These are phyloP conservation scores for Brettanomyces sp. DNA, from an alignment of 805 yeast species.

Conservation along the genomic window DNA sequence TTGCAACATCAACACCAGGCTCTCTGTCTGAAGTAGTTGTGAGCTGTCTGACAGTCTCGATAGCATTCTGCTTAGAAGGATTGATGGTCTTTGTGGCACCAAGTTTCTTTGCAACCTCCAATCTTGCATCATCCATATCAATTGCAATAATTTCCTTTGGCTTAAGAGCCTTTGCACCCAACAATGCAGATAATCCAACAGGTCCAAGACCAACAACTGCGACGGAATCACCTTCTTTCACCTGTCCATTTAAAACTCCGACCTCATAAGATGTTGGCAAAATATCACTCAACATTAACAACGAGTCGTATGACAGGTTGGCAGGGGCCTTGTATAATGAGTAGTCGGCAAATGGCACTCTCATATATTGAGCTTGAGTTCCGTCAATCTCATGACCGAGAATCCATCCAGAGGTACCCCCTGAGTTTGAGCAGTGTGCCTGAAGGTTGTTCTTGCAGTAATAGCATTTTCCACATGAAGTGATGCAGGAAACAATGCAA, in stretches of 20 bases:
- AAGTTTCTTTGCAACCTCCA: constrained; percentile 45
- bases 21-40: constrained; percentile 20
- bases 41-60: constrained; percentile 26
- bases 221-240: constrained; percentile 46
- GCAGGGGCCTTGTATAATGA: constrained; percentile 28
- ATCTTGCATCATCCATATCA: constrained; percentile 50
- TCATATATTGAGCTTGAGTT: constrained; percentile 54
- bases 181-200: constrained; percentile 54
- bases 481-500: constrained; percentile 58
- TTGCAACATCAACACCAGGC: constrained; percentile 54
- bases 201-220: constrained; percentile 65
- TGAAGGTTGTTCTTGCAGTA: constrained; percentile 48
- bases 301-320: constrained; percentile 31
- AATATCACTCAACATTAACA: constrained; percentile 55
- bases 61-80: constrained; percentile 35
- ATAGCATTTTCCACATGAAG: constrained; percentile 50
- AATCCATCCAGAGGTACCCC: constrained; percentile 38
- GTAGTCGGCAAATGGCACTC: constrained; percentile 41
- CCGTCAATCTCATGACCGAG: constrained; percentile 55
- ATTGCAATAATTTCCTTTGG: constrained; percentile 50
- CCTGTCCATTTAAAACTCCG: constrained; percentile 48
- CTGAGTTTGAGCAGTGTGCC: constrained; percentile 43
- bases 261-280: constrained; percentile 62
- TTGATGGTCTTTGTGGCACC: constrained; percentile 55
- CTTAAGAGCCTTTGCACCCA: constrained; percentile 43